These are phyloP conservation scores for Linderniella brevidens DNA, from an alignment of 257 asterid species.

Conservation along the genomic window DNA sequence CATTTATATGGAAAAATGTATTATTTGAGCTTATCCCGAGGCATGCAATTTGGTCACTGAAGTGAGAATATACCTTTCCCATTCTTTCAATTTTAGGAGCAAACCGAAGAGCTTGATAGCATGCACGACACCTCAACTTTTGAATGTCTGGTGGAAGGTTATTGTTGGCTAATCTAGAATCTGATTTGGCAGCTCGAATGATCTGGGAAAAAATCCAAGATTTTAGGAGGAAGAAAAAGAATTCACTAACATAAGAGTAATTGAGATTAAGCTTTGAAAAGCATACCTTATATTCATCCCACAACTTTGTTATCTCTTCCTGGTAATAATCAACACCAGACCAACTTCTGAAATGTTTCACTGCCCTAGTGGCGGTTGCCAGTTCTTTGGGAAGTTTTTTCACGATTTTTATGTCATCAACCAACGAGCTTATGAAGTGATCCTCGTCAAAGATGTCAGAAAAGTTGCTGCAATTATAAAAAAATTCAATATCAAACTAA, in stretches of 20 bases:
- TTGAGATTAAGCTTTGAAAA: too few species aligned
- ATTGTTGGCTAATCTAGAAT: slow-evolving; percentile 88
- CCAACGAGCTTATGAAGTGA: slow-evolving; percentile 55
- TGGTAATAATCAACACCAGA: slow-evolving; percentile 73
- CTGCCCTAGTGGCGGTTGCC: slow-evolving; percentile 46
- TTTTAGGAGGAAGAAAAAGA: background rate
- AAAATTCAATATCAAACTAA: slow-evolving; percentile 8
- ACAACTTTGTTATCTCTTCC: slow-evolving; percentile 64
- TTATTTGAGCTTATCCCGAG: too few species aligned
- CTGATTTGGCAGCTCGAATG: slow-evolving; percentile 91
- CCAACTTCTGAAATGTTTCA: slow-evolving; percentile 91
- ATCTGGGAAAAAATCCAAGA: slow-evolving; percentile 28
- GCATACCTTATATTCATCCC: slow-evolving; percentile 69
- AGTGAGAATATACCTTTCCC: slow-evolving; percentile 55
- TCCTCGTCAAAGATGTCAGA: slow-evolving; percentile 85
- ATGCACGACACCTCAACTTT: slow-evolving; percentile 88
- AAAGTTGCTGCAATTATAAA: slow-evolving; percentile 58
- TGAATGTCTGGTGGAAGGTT: slow-evolving; percentile 85
- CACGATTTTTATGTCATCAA: slow-evolving; percentile 50
- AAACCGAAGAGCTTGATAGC: slow-evolving; percentile 77
- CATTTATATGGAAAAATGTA: too few species aligned
- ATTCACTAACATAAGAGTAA: too few species aligned
- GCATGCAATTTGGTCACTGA: too few species aligned
- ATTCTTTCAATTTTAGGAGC: slow-evolving; percentile 74
- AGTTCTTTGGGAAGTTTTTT: slow-evolving; percentile 57